phyloP scores from a whole-genome alignment of 2,329 filamentous ascomycete species.

The Alternaria atra region DNA sequence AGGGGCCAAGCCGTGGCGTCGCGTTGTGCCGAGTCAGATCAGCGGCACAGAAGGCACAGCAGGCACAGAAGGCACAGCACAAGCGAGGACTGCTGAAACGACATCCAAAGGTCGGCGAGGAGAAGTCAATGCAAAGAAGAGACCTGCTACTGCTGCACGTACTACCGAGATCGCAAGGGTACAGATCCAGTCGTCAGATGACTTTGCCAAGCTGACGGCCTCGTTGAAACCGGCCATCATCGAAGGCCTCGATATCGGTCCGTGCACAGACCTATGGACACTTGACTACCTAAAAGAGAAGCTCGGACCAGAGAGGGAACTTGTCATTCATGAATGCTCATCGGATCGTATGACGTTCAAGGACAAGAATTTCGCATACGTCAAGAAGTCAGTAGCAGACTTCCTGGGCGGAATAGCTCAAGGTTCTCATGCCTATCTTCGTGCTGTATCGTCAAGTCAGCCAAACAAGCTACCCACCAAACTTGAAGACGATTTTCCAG shows the following conservation, averaged over 20 bases:
- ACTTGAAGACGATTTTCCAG: slow-evolving; percentile 75
- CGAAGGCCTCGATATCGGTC: slow-evolving; percentile 70
- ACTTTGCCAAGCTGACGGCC: slow-evolving; percentile 69
- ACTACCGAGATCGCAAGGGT: slow-evolving; percentile 60
- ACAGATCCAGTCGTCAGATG: slow-evolving; percentile 60
- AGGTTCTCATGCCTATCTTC: slow-evolving; percentile 77
- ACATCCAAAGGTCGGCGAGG: slow-evolving; percentile 21
- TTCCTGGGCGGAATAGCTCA: slow-evolving; percentile 68
- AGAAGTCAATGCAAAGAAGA: slow-evolving; percentile 18
- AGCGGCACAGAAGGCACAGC: slow-evolving; percentile 23
- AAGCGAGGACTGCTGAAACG: slow-evolving; percentile 16
- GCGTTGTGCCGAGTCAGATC: slow-evolving; percentile 17
- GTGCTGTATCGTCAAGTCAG: slow-evolving; percentile 74
- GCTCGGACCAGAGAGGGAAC: slow-evolving; percentile 56
- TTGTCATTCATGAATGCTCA: slow-evolving; percentile 76
- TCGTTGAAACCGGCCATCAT: slow-evolving; percentile 71
- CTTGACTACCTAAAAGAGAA: slow-evolving; percentile 70
- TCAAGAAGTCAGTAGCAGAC: slow-evolving; percentile 70
- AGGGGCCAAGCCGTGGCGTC: slow-evolving; percentile 31
- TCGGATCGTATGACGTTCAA: slow-evolving; percentile 79
- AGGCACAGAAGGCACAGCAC: slow-evolving; percentile 13
- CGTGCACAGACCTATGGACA: slow-evolving; percentile 74
- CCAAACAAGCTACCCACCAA: slow-evolving; percentile 76
- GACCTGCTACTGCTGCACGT: slow-evolving; percentile 15
- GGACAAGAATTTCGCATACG: slow-evolving; percentile 82